Base-by-base conservation (phyloP, 2,329 filamentous ascomycete genomes). In the Akanthomyces muscarius region DNA sequence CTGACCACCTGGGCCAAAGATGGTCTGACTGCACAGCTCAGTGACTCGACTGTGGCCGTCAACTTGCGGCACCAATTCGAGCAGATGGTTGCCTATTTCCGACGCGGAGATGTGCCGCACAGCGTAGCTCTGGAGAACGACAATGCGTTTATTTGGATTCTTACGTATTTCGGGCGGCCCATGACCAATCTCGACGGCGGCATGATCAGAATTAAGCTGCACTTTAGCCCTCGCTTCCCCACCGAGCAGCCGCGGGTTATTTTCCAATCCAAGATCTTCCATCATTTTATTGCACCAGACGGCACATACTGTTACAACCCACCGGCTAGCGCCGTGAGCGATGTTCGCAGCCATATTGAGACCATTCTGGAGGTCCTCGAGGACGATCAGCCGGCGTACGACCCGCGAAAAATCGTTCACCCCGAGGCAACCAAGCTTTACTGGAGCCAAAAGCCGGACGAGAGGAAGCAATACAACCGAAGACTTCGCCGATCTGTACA, bases 111-210 rank as follows among this genome's bases (percentile, higher is more conserved):
- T 55, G 83, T 86, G 30, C 89, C 91, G 0, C 82, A 97, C 63
- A 89, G 92, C 68, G 78, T 98, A 44, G 85, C 87, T 62, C 79
- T 98, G 7, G 87, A 90, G 36, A 82, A 95, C 66, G 85, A 82
- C 45, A 98, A 97, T 69, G 93, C 94, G 0, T 97, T 97, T 71
- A 82, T 94, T 23, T 98, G 95, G 95, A 76, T 83, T 23, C 74
- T 98, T 64, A 95, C 91, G 1, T 93, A 97, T 73, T 96, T 97
- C 72, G 95, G 95, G 30, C 86, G 89, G 61, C 91, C 92, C 0
- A 96, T 95, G 89, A 96, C 92, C 6, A 92, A 96, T 68, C 84
- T 98, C 2, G 94, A 98, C 69, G 94, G 93, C 18, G 92, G 94
- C 2, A 84, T 98, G 65, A 94, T 98, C 78, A 86, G 86, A 65